These are phyloP conservation scores for Coprinopsis sp. DNA, from an alignment of 768 basidiomycete species.

Conservation along the genomic window DNA sequence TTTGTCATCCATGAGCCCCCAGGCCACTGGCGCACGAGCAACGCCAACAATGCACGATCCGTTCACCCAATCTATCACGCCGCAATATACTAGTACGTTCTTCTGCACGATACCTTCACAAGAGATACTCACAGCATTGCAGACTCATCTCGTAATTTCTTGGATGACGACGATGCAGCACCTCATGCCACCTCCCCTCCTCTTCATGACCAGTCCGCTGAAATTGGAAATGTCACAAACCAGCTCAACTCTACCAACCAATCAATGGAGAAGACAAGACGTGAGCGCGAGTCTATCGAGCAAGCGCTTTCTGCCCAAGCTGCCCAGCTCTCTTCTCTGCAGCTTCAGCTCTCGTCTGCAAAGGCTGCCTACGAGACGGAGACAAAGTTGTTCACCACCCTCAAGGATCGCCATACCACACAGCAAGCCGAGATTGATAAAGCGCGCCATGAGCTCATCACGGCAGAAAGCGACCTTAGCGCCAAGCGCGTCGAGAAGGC, in stretches of 20 bases:
- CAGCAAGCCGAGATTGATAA: constrained; percentile 74
- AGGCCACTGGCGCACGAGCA: constrained; percentile 15
- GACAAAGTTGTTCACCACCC: constrained; percentile 56
- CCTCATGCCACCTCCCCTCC: constrained; percentile 42
- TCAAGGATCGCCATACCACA: constrained; percentile 61
- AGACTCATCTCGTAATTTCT: constrained; percentile 42
- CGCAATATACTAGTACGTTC: constrained; percentile 19
- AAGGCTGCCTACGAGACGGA: constrained; percentile 87
- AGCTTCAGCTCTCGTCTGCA: constrained; percentile 78
- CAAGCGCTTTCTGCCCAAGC: constrained; percentile 61
- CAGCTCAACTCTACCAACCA: constrained; percentile 77
- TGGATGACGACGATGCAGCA: constrained; percentile 68
- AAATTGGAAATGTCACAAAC: constrained; percentile 85
- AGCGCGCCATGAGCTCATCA: constrained; percentile 73
- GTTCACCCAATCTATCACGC: constrained; percentile 27
- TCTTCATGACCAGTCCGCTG: constrained; percentile 70
- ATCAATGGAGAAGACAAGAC: constrained; percentile 60
- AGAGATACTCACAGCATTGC: not conserved
- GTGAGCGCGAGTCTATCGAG: constrained; percentile 66
- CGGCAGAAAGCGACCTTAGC: constrained; percentile 87
- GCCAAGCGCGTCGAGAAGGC: constrained; percentile 85
- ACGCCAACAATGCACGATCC: constrained; percentile 39
- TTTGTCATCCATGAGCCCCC: constrained; percentile 18
- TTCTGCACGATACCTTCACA: not conserved
- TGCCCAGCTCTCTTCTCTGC: constrained; percentile 70